Evolutionary conservation across 2,329 filamentous ascomycete species (phyloP).

Genomic region (Chrysosporium queenslandicum): DNA sequence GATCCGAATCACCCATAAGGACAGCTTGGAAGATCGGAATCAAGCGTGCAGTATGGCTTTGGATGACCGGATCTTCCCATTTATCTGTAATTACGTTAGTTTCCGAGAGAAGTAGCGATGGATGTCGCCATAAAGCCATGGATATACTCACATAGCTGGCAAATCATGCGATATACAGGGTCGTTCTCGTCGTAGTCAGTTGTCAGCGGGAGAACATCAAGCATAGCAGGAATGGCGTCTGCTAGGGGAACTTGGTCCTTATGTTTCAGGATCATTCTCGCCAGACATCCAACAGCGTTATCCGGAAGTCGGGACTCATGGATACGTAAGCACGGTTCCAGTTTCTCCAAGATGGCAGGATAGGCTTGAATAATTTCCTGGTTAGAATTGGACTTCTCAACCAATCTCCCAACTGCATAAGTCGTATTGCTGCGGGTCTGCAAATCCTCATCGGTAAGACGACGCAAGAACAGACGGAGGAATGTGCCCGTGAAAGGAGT

Average conservation of each 20-base stretch:
- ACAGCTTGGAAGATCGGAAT: conserved; percentile 41
- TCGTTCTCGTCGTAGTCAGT: conserved; percentile 97
- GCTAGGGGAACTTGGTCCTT: conserved; percentile 69
- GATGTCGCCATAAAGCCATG: neutral
- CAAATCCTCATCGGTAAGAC: conserved; percentile 76
- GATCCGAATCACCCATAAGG: conserved; percentile 36
- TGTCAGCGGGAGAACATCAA: conserved; percentile 71
- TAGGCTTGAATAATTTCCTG: conserved; percentile 65
- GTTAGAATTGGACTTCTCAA: conserved; percentile 66
- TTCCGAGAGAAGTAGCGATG: no score
- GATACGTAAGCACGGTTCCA: conserved; percentile 73
- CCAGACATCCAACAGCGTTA: conserved; percentile 85
- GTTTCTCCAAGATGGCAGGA: conserved; percentile 66
- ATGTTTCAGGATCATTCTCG: conserved; percentile 83
- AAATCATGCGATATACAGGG: conserved; percentile 82
- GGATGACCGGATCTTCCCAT: conserved; percentile 39
- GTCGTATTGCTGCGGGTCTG: conserved; percentile 94
- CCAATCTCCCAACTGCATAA: conserved; percentile 77
- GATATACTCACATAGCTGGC: conserved; percentile 61
- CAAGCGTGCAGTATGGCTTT: conserved; percentile 38
- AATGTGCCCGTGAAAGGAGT: conserved; percentile 70
- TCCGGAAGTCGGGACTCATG: conserved; percentile 74
- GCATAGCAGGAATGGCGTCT: conserved; percentile 70
- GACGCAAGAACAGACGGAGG: conserved; percentile 71
- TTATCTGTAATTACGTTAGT: conserved; percentile 31